Base-by-base conservation (phyloP, 2,329 filamentous ascomycete genomes). In the Fusarium marasasianum region DNA sequence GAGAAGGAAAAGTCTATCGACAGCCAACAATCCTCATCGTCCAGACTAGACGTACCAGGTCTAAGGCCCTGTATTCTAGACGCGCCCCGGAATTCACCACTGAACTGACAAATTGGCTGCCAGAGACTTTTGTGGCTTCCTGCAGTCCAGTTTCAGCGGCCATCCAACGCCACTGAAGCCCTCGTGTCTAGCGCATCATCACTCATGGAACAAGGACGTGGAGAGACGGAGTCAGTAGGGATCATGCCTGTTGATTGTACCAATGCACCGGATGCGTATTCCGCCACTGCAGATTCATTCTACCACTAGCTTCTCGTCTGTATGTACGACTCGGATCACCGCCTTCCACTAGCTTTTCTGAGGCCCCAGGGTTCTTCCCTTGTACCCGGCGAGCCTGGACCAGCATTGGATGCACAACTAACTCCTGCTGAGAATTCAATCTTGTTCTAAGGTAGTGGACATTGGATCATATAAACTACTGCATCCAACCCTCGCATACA, bases 271-370 rank as follows among this genome's bases (percentile, higher is more conserved):
- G 62, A 65, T 63, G 57, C 35, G 56, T 37, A 31, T 35, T 44
- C 59, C 59, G 48, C 41, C 40, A 43, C 40, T 69, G 45, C 31
- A 71, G 67, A 66, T 62, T 60, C 55, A 35, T 29, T 37, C 26
- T 20, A 17, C 18, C 5, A n/a, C 37, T 72, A 60, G 59, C 62
- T 51, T 51, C 37, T 35, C 61, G 56, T n/a, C 35, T 50, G 31
- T 50, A 37, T 50, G 29, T 67, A 67, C 73, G 69, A 75, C 72
- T 75, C 73, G 72, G 72, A 73, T 63, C 71, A 72, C 58, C 63
- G 63, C 63, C 74, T 60, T 70, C 65, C 37, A 53, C 60, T 37
- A 69, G 58, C 62, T 70, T 69, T 72, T 41, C 35, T 69, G 66
- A 63, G 63, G 57, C 66, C 41, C n/a, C 45, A 38, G 18, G 26